Percentiles rank a stretch among this genome's conserved stretches.
Conservation (phyloP, 805 yeast genomes). For the Debaryomyces hansenii region DNA sequence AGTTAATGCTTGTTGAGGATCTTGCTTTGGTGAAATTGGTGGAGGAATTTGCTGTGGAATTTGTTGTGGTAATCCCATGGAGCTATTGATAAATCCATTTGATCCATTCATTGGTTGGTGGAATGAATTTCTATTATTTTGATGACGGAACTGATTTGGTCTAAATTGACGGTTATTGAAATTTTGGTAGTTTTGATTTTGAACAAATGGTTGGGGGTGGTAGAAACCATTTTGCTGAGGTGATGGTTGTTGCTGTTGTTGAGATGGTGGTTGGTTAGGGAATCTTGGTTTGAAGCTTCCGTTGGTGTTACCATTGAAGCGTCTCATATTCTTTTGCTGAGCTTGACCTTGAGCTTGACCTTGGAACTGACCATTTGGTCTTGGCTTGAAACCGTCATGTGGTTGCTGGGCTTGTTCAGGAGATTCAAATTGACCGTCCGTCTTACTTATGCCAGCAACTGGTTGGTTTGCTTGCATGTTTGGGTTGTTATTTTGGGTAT, state of each 20-base stretch:
- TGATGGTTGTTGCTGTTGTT: slow-evolving; percentile 13
- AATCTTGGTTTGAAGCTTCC: slow-evolving; percentile 18
- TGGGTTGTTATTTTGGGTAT: slow-evolving; percentile 7
- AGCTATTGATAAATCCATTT: slow-evolving; percentile 11
- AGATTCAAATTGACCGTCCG: slow-evolving; percentile 3
- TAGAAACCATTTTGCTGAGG: slow-evolving; percentile 26
- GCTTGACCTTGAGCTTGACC: slow-evolving; percentile 3
- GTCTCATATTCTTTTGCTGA: slow-evolving; percentile 28
- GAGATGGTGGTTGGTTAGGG: slow-evolving; percentile 14
- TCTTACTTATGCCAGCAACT: not conserved
- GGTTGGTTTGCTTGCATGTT: slow-evolving; percentile 5
- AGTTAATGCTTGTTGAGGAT: slow-evolving; percentile 43
- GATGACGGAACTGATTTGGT: slow-evolving; percentile 18
- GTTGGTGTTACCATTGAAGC: slow-evolving; percentile 20
- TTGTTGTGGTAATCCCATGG: slow-evolving; percentile 10
- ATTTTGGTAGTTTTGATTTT: slow-evolving; percentile 21
- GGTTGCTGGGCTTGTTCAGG: slow-evolving; percentile 5
- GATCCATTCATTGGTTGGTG: slow-evolving; percentile 10
- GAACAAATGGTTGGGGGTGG: slow-evolving; percentile 33
- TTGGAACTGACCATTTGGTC: slow-evolving; percentile 4
- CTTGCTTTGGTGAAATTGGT: slow-evolving; percentile 47
- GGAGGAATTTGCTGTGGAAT: slow-evolving; percentile 40
- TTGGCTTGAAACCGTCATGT: slow-evolving; percentile 12
- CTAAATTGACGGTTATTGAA: slow-evolving; percentile 29
- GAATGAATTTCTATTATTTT: slow-evolving; percentile 15